Percentiles rank a stretch among this genome's conserved stretches.
These are phyloP conservation scores for Xylaria hypoxylon DNA, from an alignment of 2,329 filamentous ascomycete species.

Conservation along the genomic window DNA sequence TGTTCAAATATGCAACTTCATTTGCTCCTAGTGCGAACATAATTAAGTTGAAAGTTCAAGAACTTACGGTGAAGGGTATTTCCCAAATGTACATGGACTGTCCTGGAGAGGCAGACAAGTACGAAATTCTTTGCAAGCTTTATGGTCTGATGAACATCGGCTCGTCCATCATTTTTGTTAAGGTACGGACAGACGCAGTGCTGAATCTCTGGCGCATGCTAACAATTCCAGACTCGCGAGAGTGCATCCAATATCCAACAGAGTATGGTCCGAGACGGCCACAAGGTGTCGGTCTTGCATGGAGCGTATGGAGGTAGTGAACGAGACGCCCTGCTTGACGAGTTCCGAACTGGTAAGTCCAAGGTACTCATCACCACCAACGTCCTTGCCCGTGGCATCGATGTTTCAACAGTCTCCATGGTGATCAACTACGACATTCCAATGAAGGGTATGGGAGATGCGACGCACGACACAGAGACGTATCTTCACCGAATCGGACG, in stretches of 20 bases:
- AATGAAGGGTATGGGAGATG: constrained; percentile 79
- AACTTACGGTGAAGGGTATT: constrained; percentile 96
- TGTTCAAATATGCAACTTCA: constrained; percentile 82
- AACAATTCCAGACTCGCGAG: constrained; percentile 74
- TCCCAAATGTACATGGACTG: constrained; percentile 99
- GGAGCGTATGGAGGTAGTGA: constrained; percentile 86
- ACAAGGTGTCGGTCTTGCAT: constrained; percentile 90
- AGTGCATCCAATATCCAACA: constrained; percentile 87
- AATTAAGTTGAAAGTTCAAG: constrained; percentile 87
- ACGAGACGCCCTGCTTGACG: constrained; percentile 85
- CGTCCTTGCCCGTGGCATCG: constrained; percentile 94
- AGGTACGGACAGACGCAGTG: constrained; percentile 61
- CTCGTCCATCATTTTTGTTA: constrained; percentile 98
- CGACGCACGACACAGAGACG: constrained; percentile 90
- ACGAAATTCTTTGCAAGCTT: constrained; percentile 87
- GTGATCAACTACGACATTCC: constrained; percentile 97
- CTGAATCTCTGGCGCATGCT: constrained; percentile 23
- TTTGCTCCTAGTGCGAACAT: constrained; percentile 90
- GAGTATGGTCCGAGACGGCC: constrained; percentile 88
- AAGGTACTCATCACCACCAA: constrained; percentile 99
- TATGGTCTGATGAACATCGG: constrained; percentile 97
- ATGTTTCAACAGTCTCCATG: constrained; percentile 91
- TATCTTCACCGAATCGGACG: constrained; percentile 98
- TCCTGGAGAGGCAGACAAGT: constrained; percentile 83
- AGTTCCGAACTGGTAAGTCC: constrained; percentile 85